Evolutionary conservation across 805 yeast genomes (phyloP), one percentile per base, ranked within the genome.

Genomic region (Pichia paraexigua): DNA sequence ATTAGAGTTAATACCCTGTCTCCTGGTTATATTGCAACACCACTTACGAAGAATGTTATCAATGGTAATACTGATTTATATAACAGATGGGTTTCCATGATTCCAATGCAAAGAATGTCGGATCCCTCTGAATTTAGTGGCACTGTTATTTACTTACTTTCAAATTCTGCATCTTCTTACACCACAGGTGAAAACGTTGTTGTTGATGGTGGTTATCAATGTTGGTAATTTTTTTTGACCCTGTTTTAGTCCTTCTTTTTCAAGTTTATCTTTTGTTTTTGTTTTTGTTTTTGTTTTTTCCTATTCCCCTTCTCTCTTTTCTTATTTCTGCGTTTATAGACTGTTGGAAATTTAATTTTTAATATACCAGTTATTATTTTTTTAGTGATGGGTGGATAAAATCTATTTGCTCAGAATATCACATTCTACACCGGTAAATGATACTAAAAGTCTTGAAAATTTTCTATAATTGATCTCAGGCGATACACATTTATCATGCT

Each of bases 131-230:
- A 87, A 69, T 85, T 86, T 64, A 85, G 84, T 41, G 95, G 95
- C 41, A 76, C 87, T 37, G 74, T 85, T 52, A 71, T 87, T 56
- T 87, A 84, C 74, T 75, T 87, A 72, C 82, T 91, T 25, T 77
- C 86, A 40, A 78, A 79, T 52, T 60, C 79, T 46, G 94, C 92
- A 10, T 78, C 87, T 39, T 75, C 85, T 20, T 87, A 87, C 74
- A 85, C 92, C 53, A 87, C 95, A 17, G 95, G 95, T 62, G 83
- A 85, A 65, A 86, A 87, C 69, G 69, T 87, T 69, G 80, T 84
- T 30, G 92, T 85, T 52, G 95, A 87, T 64, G 95, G 95, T 63
- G 95, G 95, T 52, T 87, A 86, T 74, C 84, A 84, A 59, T 83
- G 89, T 59, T 86, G 92, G 92, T 87, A 68, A 69, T 2, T 20